Conservation (phyloP, 352 stramenopile genomes). For the Phytophthora sp. region DNA sequence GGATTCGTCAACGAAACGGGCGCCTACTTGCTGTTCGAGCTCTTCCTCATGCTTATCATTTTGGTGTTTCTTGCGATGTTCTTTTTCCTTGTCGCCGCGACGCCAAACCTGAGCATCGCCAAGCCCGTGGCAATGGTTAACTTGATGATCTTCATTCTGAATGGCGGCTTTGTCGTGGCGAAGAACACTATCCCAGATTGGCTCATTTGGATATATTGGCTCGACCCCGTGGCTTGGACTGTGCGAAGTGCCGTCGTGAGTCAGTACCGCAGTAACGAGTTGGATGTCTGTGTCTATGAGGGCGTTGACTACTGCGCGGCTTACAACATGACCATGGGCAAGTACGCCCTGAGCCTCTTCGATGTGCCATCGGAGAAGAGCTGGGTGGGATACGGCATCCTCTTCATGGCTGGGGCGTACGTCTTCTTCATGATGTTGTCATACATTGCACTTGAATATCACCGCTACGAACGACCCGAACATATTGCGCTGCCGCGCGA, state of each 20-base stretch:
- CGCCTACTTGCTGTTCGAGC: constrained; percentile 77
- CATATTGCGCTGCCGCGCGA: constrained; percentile 44
- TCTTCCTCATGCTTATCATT: constrained; percentile 70
- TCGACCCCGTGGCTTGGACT: constrained; percentile 70
- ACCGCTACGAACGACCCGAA: constrained; percentile 65
- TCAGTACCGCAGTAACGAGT: constrained; percentile 48
- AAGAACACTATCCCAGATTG: constrained; percentile 62
- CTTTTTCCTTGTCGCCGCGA: constrained; percentile 53
- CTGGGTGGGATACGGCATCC: constrained; percentile 50
- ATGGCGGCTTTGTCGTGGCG: constrained; percentile 63
- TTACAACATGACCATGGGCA: constrained; percentile 52
- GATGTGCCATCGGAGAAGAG: constrained; percentile 44
- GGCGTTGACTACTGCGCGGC: constrained; percentile 47
- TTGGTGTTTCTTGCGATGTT: constrained; percentile 58
- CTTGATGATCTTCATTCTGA: constrained; percentile 72
- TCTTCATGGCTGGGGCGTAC: constrained; percentile 58
- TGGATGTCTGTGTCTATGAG: constrained; percentile 47
- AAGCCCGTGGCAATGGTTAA: constrained; percentile 65
- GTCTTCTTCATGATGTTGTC: constrained; percentile 61
- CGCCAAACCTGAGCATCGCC: constrained; percentile 53
- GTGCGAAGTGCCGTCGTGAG: constrained; percentile 49
- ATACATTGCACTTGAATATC: constrained; percentile 59
- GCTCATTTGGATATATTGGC: constrained; percentile 76
- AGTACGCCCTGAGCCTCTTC: constrained; percentile 57
- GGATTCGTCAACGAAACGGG: constrained; percentile 58